Percentiles rank a stretch among this genome's conserved stretches.
phyloP scores from a whole-genome alignment of 169 alveolate genomes.

The Eimeria praecox region DNA sequence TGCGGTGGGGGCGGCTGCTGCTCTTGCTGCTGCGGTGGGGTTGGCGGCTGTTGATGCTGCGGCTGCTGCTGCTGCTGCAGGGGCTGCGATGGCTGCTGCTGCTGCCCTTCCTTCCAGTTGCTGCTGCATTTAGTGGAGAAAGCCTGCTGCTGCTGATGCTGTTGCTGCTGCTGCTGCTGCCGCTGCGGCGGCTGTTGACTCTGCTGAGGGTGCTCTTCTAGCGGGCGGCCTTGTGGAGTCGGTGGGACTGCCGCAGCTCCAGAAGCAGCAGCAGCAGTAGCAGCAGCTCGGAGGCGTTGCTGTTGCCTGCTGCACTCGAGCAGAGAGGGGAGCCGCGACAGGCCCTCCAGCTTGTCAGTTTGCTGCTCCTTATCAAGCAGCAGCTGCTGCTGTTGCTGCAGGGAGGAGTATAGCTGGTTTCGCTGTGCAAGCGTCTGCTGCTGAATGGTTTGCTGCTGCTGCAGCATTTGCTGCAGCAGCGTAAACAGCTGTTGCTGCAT shows the following conservation, averaged over 20 bases:
- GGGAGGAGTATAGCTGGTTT: not conserved
- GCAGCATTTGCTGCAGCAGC: conserved; percentile 47
- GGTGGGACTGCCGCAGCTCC: conserved; percentile 12
- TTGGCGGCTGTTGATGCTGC: not conserved
- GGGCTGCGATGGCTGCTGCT: no score
- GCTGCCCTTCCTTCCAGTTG: not conserved
- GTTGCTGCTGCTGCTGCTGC: conserved; percentile 51
- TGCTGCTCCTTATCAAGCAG: conserved; percentile 58
- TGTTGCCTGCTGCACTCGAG: not conserved
- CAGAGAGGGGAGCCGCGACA: conserved; percentile 51
- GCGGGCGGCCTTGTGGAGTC: not conserved
- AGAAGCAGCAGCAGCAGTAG: not conserved
- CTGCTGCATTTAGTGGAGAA: not conserved
- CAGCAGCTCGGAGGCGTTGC: not conserved
- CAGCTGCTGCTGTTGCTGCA: conserved; percentile 56
- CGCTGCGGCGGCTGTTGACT: not conserved
- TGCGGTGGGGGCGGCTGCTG: not conserved
- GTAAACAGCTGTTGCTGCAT: not conserved
- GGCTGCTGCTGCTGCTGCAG: not conserved
- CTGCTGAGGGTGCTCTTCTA: not conserved
- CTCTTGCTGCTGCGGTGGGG: not conserved
- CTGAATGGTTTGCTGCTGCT: not conserved
- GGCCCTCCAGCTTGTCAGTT: conserved; percentile 48
- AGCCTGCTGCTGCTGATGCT: not conserved
- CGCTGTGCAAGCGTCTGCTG: conserved; percentile 9